phyloP scores from a whole-genome alignment of 306 rosid genomes.

The Quercus glauca region DNA sequence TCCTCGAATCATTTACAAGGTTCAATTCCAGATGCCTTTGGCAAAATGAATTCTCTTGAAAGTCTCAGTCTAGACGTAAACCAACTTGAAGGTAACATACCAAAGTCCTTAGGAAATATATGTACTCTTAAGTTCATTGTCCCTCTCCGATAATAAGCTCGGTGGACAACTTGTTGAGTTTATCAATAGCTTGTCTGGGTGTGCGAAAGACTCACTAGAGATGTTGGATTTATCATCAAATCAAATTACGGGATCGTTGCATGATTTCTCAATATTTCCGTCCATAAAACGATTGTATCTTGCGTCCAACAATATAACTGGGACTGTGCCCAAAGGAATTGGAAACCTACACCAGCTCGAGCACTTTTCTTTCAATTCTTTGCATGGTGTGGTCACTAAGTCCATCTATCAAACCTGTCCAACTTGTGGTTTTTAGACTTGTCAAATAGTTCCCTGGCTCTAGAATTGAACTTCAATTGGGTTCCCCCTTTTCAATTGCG shows the following conservation, averaged over 20 bases:
- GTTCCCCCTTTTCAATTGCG: too few species aligned
- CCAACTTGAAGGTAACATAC: background rate
- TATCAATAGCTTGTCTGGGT: background rate
- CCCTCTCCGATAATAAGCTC: background rate
- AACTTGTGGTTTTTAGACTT: too few species aligned
- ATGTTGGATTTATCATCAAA: background rate
- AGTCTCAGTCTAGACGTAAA: background rate
- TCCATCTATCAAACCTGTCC: too few species aligned
- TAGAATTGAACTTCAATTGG: too few species aligned
- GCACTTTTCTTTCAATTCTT: too few species aligned
- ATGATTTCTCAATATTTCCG: too few species aligned
- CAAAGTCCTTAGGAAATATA: background rate
- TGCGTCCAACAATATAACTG: background rate
- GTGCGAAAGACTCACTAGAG: background rate
- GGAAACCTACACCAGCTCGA: too few species aligned
- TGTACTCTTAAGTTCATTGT: background rate
- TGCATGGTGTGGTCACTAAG: too few species aligned
- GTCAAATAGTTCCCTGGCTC: too few species aligned
- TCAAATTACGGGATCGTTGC: background rate
- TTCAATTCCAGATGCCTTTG: slow-evolving; percentile 4
- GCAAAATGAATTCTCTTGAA: background rate
- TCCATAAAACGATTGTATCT: background rate
- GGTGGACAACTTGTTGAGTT: background rate
- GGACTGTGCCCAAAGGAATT: too few species aligned
- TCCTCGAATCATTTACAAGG: background rate